Evolutionary conservation across 108 stramenopile genomes (phyloP), one percentile per base, ranked within the genome.

Genomic region (Fragilaria radians): DNA sequence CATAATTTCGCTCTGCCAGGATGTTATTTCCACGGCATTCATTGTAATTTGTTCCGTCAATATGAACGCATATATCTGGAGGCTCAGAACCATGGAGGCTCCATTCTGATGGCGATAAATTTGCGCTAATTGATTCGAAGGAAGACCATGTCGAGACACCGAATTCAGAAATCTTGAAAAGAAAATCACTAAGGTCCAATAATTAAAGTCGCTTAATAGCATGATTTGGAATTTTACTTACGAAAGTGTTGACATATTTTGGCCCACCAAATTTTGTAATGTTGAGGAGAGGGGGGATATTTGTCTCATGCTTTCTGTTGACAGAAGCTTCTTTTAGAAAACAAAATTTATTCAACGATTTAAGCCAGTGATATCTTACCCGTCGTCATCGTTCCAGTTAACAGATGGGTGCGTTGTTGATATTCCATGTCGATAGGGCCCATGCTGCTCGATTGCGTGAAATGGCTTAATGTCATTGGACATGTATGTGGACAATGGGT

Each of bases 1-100:
- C 74, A 57, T 85, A 85, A 57, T 81, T 85, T 25, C 67, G 29
- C 54, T 85, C 61, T 31, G 80, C 79, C 77, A 81, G 67, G 34
- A 62, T 63, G 54, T 85, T 85, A 26, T 32, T 46, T 17, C 82
- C 82, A 2, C 5, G 30, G 59, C 82, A 83, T 28, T 31, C 49
- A 49, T 72, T 74, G 5, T 57, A 55, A 54, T 72, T 70, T n/a
- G n/a, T n/a, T 32, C 70, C 73, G 34, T 62, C 26, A 5, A 28
- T 36, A 28, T 54, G 36, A 22, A 34, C 32, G 57, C 76, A 73
- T 3, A 36, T 62, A 60, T 83, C 78, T 25, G 68, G 62, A 5
- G 58, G 32, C 24, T 53, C 2, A 46, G 69, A 72, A 14, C 76
- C 78, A 60, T 83, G 82, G 0, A 83, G 25, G 18, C 76, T 33